Evolutionary conservation across 2,329 filamentous ascomycete genomes (phyloP).

Genomic region (Exophiala xenobiotica): DNA sequence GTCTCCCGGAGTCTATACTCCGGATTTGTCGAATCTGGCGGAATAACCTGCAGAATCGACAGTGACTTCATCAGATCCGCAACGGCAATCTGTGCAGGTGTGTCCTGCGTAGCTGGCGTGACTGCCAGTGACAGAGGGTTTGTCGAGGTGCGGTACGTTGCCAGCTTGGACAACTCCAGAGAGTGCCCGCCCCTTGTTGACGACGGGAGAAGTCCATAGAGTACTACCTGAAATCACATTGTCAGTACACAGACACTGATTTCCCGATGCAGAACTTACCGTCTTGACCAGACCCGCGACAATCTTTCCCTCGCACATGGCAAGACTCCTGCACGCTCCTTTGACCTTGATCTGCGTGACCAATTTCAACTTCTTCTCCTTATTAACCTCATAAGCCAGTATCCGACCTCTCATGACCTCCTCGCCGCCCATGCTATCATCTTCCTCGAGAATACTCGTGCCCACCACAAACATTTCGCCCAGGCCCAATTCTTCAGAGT

Average conservation of each 20-base stretch:
- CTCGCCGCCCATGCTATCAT: slow-evolving; percentile 54
- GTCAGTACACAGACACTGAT: slow-evolving; percentile 2
- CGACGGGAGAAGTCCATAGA: slow-evolving; percentile 51
- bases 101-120: slow-evolving; percentile 45
- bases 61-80: slow-evolving; percentile 94
- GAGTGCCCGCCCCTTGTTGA: slow-evolving; percentile 30
- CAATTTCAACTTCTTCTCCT: slow-evolving; percentile 69
- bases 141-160: slow-evolving; percentile 77
- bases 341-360: slow-evolving; percentile 69
- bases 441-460: slow-evolving; percentile 68
- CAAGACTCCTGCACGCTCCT: slow-evolving; percentile 77
- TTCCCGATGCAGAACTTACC: slow-evolving; percentile 47
- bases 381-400: slow-evolving; percentile 73
- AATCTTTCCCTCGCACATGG: slow-evolving; percentile 71
- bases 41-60: slow-evolving; percentile 69
- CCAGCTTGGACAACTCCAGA: slow-evolving; percentile 64
- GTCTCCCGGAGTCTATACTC: slow-evolving; percentile 61
- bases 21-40: slow-evolving; percentile 11
- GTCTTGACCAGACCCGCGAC: slow-evolving; percentile 90
- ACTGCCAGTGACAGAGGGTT: slow-evolving; percentile 80
- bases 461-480: slow-evolving; percentile 81
- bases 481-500: slow-evolving; percentile 50
- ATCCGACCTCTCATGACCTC: slow-evolving; percentile 68
- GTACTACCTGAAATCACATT: slow-evolving; percentile 50
- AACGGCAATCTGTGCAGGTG: slow-evolving; percentile 70